Base-by-base conservation (phyloP, 2,329 filamentous ascomycete genomes). In the Hirsutella rhossiliensis region DNA sequence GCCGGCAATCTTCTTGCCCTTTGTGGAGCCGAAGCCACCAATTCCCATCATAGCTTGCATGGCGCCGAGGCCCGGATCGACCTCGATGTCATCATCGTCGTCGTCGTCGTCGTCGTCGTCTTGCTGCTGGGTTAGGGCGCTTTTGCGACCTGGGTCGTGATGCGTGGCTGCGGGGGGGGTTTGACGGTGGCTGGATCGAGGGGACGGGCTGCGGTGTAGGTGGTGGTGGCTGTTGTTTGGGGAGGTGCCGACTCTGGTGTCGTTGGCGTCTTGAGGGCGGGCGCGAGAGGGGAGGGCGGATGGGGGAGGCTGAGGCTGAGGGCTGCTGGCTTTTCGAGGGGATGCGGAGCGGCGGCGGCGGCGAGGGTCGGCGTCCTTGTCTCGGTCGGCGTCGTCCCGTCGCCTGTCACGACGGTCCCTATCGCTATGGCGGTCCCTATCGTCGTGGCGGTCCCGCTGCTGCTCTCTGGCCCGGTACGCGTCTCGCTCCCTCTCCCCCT, bases 41-140 rank as follows among this genome's bases (percentile, higher is more conserved):
- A 98, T 96, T 2, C 92, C 92, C 85, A 98, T 89, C 69, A 89
- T 79, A 41, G 82, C 80, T 54, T 80, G 73, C 83, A 97, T 90
- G 47, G 77, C 76, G 44, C 74, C 77, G 58, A 84, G 70, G 42
- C 81, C 78, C 49, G 82, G 80, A 49, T 89, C 84, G 45, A 73
- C 73, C 15, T 73, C 68, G 30, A 53, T 57, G 40, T 61, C 53
- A 12, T 52, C 52, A 7, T 57, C 62, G 4, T 55, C 59, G 44
- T 59, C 59, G 7, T 45, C 45, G 27, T 55, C 49, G 3, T 47
- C 50, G 28, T 48, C 44, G 3, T 41, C 13, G 6, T 23, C 20
- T 29, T 23, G 19, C 13, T 11, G 19, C 12, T n/a, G 17, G n/a
- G n/a, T n/a, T 6, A 2, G 31, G 13, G 31, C 31, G 12, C 11